Percentiles rank a stretch among this genome's conserved stretches.
phyloP scores from a whole-genome alignment of 2,329 filamentous ascomycete species.

The Knufia petricola region DNA sequence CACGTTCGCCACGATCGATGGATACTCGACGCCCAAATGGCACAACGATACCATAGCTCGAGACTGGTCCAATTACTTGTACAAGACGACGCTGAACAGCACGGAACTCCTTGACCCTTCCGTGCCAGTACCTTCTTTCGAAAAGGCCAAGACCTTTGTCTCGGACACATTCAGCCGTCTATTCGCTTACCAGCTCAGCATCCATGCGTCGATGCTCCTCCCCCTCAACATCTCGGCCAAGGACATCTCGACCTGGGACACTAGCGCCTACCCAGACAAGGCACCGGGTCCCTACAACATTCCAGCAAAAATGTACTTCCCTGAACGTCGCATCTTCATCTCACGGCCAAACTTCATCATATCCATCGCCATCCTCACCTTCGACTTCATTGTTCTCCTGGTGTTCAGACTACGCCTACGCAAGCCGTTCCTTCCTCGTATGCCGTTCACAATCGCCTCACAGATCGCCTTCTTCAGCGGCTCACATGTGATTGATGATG shows the following conservation, averaged over 20 bases:
- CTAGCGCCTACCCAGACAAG: not conserved
- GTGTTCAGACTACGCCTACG: slow-evolving; percentile 13
- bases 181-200: not conserved
- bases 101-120: not conserved
- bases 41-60: slow-evolving; percentile 3
- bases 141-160: not conserved
- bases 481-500: slow-evolving; percentile 26
- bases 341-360: slow-evolving; percentile 10
- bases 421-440: slow-evolving; percentile 31
- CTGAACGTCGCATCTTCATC: not conserved
- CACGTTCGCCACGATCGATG: not conserved
- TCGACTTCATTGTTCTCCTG: slow-evolving; percentile 39
- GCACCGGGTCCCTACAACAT: not conserved
- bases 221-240: not conserved
- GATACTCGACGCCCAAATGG: not conserved
- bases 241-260: not conserved
- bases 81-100: not conserved
- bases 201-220: not conserved
- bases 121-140: not conserved
- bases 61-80: slow-evolving; percentile 2
- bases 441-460: slow-evolving; percentile 40
- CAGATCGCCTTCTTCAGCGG: slow-evolving; percentile 15
- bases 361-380: slow-evolving; percentile 43
- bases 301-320: not conserved
- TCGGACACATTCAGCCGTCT: not conserved